phyloP scores from a whole-genome alignment of 768 basidiomycete species.

The Suillus occidentalis region DNA sequence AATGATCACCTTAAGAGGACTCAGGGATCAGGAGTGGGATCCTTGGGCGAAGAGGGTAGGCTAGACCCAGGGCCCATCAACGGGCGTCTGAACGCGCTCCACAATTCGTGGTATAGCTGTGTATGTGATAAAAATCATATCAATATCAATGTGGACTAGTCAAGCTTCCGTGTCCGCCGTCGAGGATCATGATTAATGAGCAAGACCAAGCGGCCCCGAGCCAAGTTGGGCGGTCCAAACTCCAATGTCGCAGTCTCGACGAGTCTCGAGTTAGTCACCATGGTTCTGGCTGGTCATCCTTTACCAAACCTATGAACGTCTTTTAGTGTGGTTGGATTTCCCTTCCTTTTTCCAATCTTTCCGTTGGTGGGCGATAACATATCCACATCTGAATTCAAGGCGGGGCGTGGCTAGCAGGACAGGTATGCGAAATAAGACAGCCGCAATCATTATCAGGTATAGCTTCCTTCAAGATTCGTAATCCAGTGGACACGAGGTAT shows the following conservation, averaged over 20 bases:
- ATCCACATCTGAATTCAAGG: not conserved
- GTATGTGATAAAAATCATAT: not conserved
- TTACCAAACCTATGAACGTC: not conserved
- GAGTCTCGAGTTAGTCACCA: not conserved
- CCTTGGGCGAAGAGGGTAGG: not conserved
- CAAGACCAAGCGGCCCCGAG: not conserved
- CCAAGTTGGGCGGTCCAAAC: not conserved
- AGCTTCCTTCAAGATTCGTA: not conserved
- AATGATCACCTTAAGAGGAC: not conserved
- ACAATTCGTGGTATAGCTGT: not conserved
- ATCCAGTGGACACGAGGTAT: constrained; percentile 1
- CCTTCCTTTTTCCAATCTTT: not conserved
- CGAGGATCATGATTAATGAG: not conserved
- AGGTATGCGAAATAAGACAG: not conserved
- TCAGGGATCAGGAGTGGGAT: not conserved
- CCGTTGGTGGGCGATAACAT: not conserved
- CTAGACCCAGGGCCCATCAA: constrained; percentile 2
- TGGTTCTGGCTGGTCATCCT: not conserved
- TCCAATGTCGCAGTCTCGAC: not conserved
- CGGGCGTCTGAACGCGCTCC: not conserved
- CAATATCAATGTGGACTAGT: not conserved
- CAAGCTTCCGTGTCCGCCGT: not conserved
- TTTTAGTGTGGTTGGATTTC: not conserved
- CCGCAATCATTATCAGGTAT: not conserved
- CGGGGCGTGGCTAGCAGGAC: not conserved